Conservation (phyloP, 2,329 filamentous ascomycete species). For the Trichoderma oligosporum region DNA sequence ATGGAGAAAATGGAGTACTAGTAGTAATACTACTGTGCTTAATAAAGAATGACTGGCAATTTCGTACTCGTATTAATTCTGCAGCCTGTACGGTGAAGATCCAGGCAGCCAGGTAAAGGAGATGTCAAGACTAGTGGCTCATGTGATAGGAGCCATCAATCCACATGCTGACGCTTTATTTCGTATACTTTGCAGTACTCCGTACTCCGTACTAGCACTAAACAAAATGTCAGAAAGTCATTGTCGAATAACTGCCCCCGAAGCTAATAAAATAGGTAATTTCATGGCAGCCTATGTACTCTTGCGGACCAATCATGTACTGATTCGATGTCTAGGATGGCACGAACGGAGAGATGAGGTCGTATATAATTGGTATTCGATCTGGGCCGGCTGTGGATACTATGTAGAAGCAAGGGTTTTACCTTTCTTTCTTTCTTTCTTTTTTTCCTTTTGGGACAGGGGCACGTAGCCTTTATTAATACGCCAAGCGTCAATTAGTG, state of each 20-base stretch:
- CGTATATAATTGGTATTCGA: constrained; percentile 7
- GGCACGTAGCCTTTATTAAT: not conserved
- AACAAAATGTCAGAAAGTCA: not conserved
- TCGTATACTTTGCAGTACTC: not conserved
- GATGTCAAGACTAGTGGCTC: not conserved
- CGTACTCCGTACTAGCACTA: too few relatives aligned
- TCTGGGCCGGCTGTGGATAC: constrained; percentile 7
- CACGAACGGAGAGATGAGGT: constrained; percentile 9
- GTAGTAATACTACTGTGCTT: not conserved
- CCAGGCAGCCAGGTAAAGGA: constrained; percentile 9
- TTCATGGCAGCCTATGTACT: constrained; percentile 1
- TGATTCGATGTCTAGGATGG: not conserved
- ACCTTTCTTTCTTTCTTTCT: too few relatives aligned
- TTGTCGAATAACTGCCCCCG: not conserved
- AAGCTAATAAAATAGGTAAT: constrained; percentile 3
- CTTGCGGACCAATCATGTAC: not conserved
- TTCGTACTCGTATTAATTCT: not conserved
- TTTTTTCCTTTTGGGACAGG: not conserved
- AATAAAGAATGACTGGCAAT: not conserved
- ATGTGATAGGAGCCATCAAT: not conserved
- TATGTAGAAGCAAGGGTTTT: not conserved
- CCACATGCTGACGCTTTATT: constrained; percentile 8
- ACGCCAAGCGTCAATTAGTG: constrained; percentile 5
- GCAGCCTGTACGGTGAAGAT: not conserved
- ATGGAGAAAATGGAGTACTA: not conserved